These are phyloP conservation scores for Edaphochlamys debaryana DNA, from an alignment of 139 green algal species.

Conservation along the genomic window DNA sequence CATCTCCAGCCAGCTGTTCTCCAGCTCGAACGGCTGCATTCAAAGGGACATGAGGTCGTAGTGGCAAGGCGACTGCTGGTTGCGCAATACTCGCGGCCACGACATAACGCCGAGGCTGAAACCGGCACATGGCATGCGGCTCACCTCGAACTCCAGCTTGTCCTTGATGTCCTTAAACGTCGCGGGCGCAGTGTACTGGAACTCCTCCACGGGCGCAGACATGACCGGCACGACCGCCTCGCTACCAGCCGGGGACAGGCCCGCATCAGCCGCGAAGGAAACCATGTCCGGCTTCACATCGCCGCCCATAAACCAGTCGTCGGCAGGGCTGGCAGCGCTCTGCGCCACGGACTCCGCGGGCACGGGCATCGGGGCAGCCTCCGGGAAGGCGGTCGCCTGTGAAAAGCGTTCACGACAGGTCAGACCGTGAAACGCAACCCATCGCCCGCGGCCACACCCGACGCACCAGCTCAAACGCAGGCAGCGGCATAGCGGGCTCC, in stretches of 20 bases:
- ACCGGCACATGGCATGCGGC: too few species aligned
- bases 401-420: too few species aligned
- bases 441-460: too few species aligned
- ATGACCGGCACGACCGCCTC: conserved; percentile 23
- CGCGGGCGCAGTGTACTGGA: background rate
- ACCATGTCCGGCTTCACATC: conserved; percentile 2
- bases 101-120: too few species aligned
- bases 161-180: conserved; percentile 58
- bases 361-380: background rate
- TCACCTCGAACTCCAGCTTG: conserved; percentile 41
- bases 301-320: conserved; percentile 27
- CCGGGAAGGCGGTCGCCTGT: background rate
- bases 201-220: background rate
- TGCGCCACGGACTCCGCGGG: conserved; percentile 39
- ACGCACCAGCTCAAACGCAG: background rate
- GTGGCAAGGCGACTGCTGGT: too few species aligned
- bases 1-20: conserved; percentile 60
- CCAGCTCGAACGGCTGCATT: conserved; percentile 61
- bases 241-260: conserved; percentile 11
- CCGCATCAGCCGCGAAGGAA: background rate
- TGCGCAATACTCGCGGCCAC: too few species aligned
- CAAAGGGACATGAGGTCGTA: too few species aligned
- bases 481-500: conserved; percentile 8
- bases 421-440: too few species aligned
- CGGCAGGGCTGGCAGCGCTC: conserved; percentile 8